A percentile compares a stretch with the other conserved stretches of the same genome.
Conservation (phyloP, 1,284 basidiomycete genomes). For the Ganoderma lingzhi region DNA sequence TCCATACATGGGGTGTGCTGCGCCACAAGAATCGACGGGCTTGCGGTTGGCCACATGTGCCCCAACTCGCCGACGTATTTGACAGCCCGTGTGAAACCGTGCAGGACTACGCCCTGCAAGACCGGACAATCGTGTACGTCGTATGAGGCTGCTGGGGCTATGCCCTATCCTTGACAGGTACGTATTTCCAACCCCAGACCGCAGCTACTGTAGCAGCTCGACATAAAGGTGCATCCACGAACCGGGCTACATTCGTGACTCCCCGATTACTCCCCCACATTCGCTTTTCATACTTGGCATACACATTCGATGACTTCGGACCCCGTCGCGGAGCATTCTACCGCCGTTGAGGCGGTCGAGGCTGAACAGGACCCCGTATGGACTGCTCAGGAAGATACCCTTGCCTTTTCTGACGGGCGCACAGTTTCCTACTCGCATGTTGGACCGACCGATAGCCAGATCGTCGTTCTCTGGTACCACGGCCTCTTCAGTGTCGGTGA, state of each 20-base stretch:
- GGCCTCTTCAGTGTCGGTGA: slow-evolving; percentile 59
- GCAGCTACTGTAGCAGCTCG: neutral
- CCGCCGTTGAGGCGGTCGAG: neutral
- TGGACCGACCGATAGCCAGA: slow-evolving; percentile 54
- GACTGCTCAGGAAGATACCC: slow-evolving; percentile 45
- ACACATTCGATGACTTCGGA: neutral
- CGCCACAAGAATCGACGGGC: neutral
- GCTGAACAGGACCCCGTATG: neutral
- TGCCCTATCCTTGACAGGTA: neutral
- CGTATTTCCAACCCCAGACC: neutral
- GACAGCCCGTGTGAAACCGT: neutral
- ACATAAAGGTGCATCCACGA: neutral
- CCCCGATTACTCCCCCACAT: neutral
- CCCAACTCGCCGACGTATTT: neutral
- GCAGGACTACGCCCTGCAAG: neutral
- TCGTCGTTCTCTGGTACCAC: slow-evolving; percentile 61
- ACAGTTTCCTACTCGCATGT: slow-evolving; percentile 58
- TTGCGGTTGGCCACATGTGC: neutral
- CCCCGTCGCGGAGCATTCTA: neutral
- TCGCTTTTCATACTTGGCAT: neutral
- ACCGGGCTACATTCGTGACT: neutral
- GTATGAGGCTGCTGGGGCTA: neutral
- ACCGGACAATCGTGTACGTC: too few species aligned
- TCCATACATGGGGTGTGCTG: neutral
- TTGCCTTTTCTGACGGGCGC: slow-evolving; percentile 53